Evolutionary conservation across 257 asterid species (phyloP).

Genomic region (Knoxia roxburghii): DNA sequence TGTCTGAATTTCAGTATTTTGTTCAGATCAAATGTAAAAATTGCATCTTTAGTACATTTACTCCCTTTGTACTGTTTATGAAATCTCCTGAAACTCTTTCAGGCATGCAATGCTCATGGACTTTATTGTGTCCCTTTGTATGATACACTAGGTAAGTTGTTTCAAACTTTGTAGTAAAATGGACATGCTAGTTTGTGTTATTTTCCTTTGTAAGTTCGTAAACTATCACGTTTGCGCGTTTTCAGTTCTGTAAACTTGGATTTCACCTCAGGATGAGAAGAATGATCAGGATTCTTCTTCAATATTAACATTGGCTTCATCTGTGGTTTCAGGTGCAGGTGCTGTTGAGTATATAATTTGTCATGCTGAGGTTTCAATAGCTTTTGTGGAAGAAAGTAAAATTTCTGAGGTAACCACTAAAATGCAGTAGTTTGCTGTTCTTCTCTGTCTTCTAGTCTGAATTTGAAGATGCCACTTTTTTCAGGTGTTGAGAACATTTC

Average conservation of each 20-base stretch:
- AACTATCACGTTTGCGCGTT: not conserved
- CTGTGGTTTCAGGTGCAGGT: slow-evolving; percentile 57
- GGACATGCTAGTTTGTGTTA: not conserved
- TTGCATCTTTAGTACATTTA: no score
- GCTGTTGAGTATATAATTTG: slow-evolving; percentile 71
- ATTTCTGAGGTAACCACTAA: slow-evolving; percentile 45
- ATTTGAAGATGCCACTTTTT: not conserved
- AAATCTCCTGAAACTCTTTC: no score
- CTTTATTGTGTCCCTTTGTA: slow-evolving; percentile 70
- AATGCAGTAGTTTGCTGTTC: not conserved
- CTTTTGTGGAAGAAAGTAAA: slow-evolving; percentile 63
- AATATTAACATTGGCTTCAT: no score
- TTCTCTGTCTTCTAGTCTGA: not conserved
- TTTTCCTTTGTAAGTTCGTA: not conserved
- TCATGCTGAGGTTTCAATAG: slow-evolving; percentile 71
- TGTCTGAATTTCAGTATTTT: not conserved
- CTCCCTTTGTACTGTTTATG: no score
- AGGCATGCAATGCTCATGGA: slow-evolving; percentile 88
- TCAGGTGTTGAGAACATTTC: slow-evolving; percentile 69
- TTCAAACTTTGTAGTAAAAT: not conserved
- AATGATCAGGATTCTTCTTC: no score
- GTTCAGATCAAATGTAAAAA: not conserved
- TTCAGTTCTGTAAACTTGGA: not conserved
- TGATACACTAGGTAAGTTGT: slow-evolving; percentile 66
- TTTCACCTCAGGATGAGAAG: no score